Base-by-base conservation (phyloP, 1,284 basidiomycete genomes). In the Phylloporus sp. region DNA sequence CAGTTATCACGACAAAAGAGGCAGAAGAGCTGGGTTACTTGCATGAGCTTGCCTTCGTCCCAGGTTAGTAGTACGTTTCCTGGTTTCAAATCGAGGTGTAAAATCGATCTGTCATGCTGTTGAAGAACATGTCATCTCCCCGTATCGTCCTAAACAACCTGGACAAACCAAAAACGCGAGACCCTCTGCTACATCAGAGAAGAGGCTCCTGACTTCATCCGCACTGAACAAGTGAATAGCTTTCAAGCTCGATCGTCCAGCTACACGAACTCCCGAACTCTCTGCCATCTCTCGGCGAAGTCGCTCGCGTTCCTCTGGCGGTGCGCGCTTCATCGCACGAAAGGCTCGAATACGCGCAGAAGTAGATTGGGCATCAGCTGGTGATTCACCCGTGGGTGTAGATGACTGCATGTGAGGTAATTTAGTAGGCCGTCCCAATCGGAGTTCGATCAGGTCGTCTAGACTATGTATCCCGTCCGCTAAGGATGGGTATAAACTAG, bases 71-170 rank as follows among this genome's bases (percentile, higher is more conserved):
- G 79, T 4, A 98, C 93, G 70, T 98, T 98, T 8, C 93, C 95
- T 18, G 95, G 95, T 76, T 98, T 97, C 66, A 97, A 79, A 72
- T 98, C 96, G 7, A 98, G 86, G 74, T 98, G 96, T 37, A 98
- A 74, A 47, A 98, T 94, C 0, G 92, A 92, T 70, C 87, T 91
- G 64, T 89, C 85, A 69, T 96, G 94, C 93, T 95, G 53, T 29
- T 31, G 13, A 28, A 55, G 29, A 15, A 60, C 12, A 52, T 1
- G 56, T 70, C 56, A 73, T 40, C n/a, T 34, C 54, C 46, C 20
- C 37, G 32, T 17, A 46, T 22, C 6, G 10, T 7, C 6, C 42
- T 28, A 52, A 34, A 62, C 15, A 42, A 57, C 60, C 40, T 22
- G n/a, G 34, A 80, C 87, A 65, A 69, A 95, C 94, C 75, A 96